Evolutionary conservation across 1,284 basidiomycete genomes (phyloP), one percentile per base, ranked within the genome.

Genomic region (Melampsora americana): DNA sequence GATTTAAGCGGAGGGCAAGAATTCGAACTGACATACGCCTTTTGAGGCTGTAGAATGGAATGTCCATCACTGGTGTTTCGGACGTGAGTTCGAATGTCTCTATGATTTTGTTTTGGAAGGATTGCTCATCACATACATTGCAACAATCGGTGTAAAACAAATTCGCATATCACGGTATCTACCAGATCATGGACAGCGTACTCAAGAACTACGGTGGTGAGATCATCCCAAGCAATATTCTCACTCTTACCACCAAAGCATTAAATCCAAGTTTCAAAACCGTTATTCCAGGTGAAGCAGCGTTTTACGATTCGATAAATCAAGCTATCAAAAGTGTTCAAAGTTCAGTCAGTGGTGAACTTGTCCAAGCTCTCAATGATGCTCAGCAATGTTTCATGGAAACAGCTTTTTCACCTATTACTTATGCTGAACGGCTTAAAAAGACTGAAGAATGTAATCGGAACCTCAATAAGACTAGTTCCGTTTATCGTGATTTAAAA

Each of bases 61-160:
- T 75, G 44, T 75, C 72, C 44, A 62, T 75, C 30, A 75, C 72
- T 44, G 72, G 72, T 12, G 65, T 75, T 68, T 75, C 72, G 11
- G 66, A 75, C 26, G 72, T 75, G 30, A 48, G 46, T 56, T 59
- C 53, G 11, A 66, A 35, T 12, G 50, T 16, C 56, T 28, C 11
- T 26, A 59, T 23, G 23, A 3, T n/a, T 59, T 59, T 59, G n/a
- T 59, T 59, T 18, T 7, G 11, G 12, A 59, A 59, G 23, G 28
- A 16, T 16, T 64, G 5, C 39, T 18, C 39, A 28, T 64, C 28
- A 20, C 14, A 64, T 39, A n/a, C 11, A 18, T 14, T 35, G 30
- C 23, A 7, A 16, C 11, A 2, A 64, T 32, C 14, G 2, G 9
- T 20, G 20, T 35, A 23, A 59, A 59, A 71, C 26, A 65, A 60